Percentiles rank a stretch among this genome's conserved stretches.
Evolutionary conservation across 805 yeast species (phyloP).

Genomic region (Yamadazyma nakazawae): DNA sequence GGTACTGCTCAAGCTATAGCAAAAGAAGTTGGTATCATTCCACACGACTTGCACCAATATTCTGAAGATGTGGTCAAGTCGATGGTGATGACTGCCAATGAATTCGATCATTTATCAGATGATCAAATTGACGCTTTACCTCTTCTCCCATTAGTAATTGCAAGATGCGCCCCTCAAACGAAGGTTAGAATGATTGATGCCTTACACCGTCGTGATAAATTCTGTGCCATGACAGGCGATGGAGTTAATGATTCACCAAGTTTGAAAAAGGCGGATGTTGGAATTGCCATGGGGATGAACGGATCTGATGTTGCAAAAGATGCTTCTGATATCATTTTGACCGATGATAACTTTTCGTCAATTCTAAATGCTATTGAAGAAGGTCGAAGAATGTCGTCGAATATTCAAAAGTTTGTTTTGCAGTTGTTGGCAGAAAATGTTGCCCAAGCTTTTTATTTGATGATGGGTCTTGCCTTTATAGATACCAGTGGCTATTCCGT

Average conservation of each 20-base stretch:
- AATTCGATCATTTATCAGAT: slow-evolving; percentile 63
- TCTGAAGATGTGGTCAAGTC: slow-evolving; percentile 53
- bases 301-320: slow-evolving; percentile 98
- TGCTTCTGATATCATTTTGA: slow-evolving; percentile 93
- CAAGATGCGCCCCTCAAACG: slow-evolving; percentile 80
- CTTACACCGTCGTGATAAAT: slow-evolving; percentile 42
- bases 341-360: slow-evolving; percentile 93
- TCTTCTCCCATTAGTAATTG: slow-evolving; percentile 71
- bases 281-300: slow-evolving; percentile 85
- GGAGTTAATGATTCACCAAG: slow-evolving; percentile 98
- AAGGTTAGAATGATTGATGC: slow-evolving; percentile 82
- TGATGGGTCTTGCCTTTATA: slow-evolving; percentile 68
- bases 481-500: slow-evolving; percentile 66
- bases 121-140: slow-evolving; percentile 59
- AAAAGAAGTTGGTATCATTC: slow-evolving; percentile 34
- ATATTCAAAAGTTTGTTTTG: slow-evolving; percentile 33
- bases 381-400: slow-evolving; percentile 32
- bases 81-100: slow-evolving; percentile 74
- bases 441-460: slow-evolving; percentile 61
- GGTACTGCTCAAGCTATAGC: slow-evolving; percentile 36
- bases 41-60: slow-evolving; percentile 51
- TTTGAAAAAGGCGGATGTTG: slow-evolving; percentile 87
- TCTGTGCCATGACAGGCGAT: slow-evolving; percentile 90
- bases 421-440: slow-evolving; percentile 35
- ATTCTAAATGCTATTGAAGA: slow-evolving; percentile 70